phyloP scores from a whole-genome alignment of 495 filamentous ascomycete genomes.

The Hyaloscypha variabilis region DNA sequence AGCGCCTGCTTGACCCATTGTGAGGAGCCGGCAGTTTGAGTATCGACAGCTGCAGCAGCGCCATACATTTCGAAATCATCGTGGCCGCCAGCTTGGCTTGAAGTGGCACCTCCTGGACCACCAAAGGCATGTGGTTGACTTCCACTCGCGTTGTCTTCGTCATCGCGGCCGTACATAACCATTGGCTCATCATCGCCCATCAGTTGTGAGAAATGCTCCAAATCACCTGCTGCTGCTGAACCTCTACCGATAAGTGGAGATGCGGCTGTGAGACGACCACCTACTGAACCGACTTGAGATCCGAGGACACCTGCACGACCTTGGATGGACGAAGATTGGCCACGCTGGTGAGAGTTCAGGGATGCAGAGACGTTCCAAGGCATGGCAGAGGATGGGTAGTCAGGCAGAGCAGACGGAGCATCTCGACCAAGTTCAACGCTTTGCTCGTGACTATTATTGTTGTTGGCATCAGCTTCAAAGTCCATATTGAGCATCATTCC shows the following conservation, averaged over 20 bases:
- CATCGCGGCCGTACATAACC: constrained; percentile 45
- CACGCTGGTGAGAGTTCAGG: constrained; percentile 55
- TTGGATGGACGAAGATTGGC: constrained; percentile 40
- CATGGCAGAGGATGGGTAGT: constrained; percentile 60
- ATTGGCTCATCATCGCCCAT: constrained; percentile 44
- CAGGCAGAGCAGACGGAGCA: constrained; percentile 56
- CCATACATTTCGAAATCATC: constrained; percentile 47
- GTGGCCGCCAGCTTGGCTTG: background rate
- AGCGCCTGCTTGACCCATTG: constrained; percentile 52
- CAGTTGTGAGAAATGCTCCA: constrained; percentile 37
- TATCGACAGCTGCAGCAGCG: constrained; percentile 46
- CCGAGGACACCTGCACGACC: constrained; percentile 29
- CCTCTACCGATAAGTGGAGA: constrained; percentile 64
- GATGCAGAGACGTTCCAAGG: constrained; percentile 74
- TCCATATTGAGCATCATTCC: constrained; percentile 37
- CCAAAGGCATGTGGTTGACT: constrained; percentile 18
- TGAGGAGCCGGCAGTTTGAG: constrained; percentile 43
- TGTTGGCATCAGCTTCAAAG: constrained; percentile 36
- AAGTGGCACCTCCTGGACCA: background rate
- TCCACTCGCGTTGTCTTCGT: constrained; percentile 43
- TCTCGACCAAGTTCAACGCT: constrained; percentile 62
- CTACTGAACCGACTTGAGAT: constrained; percentile 20
- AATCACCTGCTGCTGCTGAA: constrained; percentile 39
- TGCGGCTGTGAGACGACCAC: constrained; percentile 56
- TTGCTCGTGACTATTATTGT: constrained; percentile 24